Evolutionary conservation across 345 rosid genomes (phyloP).

Genomic region (Salix exigua): DNA sequence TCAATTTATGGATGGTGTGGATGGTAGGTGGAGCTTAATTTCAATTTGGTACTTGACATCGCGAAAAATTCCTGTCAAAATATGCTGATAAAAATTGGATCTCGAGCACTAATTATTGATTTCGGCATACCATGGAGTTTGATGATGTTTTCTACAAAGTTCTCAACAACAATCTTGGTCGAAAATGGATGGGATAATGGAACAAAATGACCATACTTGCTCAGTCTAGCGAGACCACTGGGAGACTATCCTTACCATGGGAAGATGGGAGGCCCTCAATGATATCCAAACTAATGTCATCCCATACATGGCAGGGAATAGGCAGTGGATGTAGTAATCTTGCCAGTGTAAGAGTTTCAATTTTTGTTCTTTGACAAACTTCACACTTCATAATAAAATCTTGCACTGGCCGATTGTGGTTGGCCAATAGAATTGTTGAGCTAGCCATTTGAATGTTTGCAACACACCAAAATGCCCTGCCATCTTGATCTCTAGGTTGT

Average conservation of each 20-base stretch:
- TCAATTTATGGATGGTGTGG: background rate
- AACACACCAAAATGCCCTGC: no score
- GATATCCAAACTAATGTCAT: no score
- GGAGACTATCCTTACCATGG: background rate
- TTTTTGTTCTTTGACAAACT: background rate
- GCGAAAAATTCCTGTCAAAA: background rate
- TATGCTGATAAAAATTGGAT: background rate
- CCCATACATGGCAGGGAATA: background rate
- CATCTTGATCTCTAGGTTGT: no score
- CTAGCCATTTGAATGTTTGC: no score
- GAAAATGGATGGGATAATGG: no score
- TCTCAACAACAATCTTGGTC: rapidly evolving
- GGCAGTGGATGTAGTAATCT: background rate
- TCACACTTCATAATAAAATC: background rate
- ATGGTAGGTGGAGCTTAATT: background rate
- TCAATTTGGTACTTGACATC: background rate
- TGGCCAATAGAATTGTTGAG: background rate
- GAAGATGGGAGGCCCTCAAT: background rate
- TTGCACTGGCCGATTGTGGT: rapidly evolving
- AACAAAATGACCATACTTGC: background rate
- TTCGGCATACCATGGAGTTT: background rate
- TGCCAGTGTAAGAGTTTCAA: background rate
- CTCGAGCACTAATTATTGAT: background rate
- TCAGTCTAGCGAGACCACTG: background rate
- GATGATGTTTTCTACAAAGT: no score